Conservation (phyloP, 2,329 filamentous ascomycete genomes). For the Apiospora aurea region DNA sequence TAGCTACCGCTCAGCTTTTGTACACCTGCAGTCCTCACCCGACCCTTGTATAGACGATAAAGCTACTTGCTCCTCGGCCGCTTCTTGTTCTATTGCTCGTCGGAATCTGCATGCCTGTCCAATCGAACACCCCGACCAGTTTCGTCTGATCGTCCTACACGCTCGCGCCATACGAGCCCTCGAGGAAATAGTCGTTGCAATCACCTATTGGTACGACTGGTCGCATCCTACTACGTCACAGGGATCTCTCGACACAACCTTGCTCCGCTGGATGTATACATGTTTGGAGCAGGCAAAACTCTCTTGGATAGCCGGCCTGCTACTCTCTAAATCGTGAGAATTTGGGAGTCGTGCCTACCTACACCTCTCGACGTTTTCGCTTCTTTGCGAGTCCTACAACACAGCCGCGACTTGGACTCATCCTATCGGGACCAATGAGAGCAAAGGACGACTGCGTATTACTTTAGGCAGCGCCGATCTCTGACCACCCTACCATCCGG, state of each 20-base stretch:
- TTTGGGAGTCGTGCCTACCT: too few relatives aligned
- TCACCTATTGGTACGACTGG: background rate
- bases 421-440: conserved; percentile 11
- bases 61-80: background rate
- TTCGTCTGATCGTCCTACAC: background rate
- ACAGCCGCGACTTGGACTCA: conserved; percentile 4
- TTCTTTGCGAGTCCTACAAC: conserved; percentile 16
- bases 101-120: background rate
- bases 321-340: background rate
- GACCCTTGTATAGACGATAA: background rate
- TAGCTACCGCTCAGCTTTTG: conserved; percentile 3
- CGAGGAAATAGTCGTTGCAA: background rate
- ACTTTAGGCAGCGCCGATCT: conserved; percentile 15
- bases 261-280: conserved; percentile 5
- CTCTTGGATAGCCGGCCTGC: background rate
- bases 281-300: background rate
- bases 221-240: background rate
- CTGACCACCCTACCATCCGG: background rate
- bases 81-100: background rate
- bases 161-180: background rate
- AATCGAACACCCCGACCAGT: background rate
- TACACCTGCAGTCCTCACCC: background rate
- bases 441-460: conserved; percentile 7
- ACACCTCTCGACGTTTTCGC: background rate
- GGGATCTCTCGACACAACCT: background rate